Conservation (phyloP, 78 protist species). For the Guillardia theta region DNA sequence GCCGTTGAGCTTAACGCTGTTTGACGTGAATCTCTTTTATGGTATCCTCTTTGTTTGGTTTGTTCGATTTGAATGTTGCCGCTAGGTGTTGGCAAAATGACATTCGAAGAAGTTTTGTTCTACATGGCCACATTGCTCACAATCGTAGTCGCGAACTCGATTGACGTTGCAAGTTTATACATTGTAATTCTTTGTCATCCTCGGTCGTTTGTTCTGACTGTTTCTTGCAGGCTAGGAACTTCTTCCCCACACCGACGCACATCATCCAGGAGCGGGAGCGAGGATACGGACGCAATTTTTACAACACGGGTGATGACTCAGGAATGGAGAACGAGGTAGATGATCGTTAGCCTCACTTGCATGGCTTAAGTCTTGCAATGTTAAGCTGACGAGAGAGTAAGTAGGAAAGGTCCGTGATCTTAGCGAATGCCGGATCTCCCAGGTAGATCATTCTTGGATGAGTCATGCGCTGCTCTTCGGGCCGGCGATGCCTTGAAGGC, state of each 20-base stretch:
- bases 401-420: background rate
- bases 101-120: background rate
- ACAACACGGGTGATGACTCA: background rate
- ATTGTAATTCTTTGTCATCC: too few species aligned
- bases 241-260: background rate
- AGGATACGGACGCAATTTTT: background rate
- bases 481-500: too few species aligned
- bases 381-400: background rate
- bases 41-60: too few species aligned
- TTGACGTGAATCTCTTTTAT: too few species aligned
- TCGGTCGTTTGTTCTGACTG: background rate
- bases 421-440: too few species aligned
- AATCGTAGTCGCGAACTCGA: background rate
- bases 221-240: background rate
- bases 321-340: background rate
- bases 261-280: slow-evolving; percentile 32
- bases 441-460: too few species aligned
- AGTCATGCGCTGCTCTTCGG: too few species aligned
- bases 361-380: background rate
- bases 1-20: too few species aligned
- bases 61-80: too few species aligned
- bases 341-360: background rate
- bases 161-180: background rate
- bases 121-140: background rate
- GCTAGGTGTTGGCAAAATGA: too few species aligned